These are phyloP conservation scores for Austroboletus rostrupii DNA, from an alignment of 1,284 basidiomycete species.

Conservation along the genomic window DNA sequence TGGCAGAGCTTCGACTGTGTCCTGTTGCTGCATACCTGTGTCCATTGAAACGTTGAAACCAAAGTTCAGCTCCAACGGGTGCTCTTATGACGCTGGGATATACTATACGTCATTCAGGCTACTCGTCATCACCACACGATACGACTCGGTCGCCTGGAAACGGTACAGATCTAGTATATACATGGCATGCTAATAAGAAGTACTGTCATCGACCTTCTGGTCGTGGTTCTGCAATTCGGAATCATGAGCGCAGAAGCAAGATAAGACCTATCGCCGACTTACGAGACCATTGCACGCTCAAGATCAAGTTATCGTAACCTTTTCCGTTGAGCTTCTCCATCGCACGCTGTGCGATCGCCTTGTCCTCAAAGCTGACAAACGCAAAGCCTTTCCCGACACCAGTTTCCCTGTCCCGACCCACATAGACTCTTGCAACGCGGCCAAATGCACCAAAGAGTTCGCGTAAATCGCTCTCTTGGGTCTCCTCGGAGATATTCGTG, in stretches of 20 bases:
- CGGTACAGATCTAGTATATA: constrained; percentile 4
- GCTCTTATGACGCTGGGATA: not conserved
- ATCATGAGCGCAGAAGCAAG: constrained; percentile 1
- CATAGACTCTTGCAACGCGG: constrained; percentile 85
- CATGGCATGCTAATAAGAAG: not conserved
- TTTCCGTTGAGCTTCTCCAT: constrained; percentile 92
- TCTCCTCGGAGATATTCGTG: constrained; percentile 95
- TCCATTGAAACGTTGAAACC: no score
- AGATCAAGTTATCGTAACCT: constrained; percentile 86
- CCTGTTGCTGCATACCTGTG: constrained; percentile 2
- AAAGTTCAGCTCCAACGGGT: not conserved
- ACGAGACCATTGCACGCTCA: constrained; percentile 88
- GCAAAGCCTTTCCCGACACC: constrained; percentile 95
- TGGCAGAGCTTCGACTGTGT: not conserved
- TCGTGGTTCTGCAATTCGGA: constrained; percentile 34
- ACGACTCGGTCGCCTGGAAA: not conserved
- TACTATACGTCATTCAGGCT: no score
- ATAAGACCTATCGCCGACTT: constrained; percentile 31
- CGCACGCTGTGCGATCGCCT: constrained; percentile 78
- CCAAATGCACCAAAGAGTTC: constrained; percentile 87
- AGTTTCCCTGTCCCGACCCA: constrained; percentile 94
- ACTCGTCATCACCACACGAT: not conserved
- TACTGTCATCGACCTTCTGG: constrained; percentile 36
- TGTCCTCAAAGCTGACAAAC: constrained; percentile 91
- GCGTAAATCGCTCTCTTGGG: constrained; percentile 90